A percentile compares a stretch with the other conserved stretches of the same genome.
These are phyloP conservation scores for Monosporascus sp. DNA, from an alignment of 2,329 filamentous ascomycete genomes.

Conservation along the genomic window DNA sequence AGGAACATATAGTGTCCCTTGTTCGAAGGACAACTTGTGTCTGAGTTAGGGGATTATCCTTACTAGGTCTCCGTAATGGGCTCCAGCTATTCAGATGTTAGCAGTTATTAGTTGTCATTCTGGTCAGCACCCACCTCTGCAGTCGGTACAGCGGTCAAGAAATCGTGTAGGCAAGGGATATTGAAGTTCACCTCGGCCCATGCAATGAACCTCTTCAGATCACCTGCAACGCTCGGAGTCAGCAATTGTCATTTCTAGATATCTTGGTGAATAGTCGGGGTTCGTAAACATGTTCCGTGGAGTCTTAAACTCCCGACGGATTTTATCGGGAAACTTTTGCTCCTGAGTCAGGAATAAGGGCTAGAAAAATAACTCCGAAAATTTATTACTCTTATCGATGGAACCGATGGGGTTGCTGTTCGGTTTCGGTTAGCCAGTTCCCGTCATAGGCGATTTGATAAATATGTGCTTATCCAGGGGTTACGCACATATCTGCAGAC, in stretches of 20 bases:
- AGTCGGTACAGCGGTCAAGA: conserved; percentile 58
- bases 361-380: too few species aligned
- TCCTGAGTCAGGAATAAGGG: neutral
- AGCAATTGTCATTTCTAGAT: neutral
- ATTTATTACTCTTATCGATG: conserved; percentile 45
- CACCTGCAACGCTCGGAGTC: conserved; percentile 23
- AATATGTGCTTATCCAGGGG: neutral
- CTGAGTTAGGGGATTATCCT: conserved; percentile 18
- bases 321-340: too few species aligned
- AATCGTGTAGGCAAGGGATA: conserved; percentile 60
- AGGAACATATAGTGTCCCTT: neutral
- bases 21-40: neutral
- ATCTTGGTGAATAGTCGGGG: too few species aligned
- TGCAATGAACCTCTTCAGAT: conserved; percentile 67
- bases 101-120: neutral
- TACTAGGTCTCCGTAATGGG: conserved; percentile 58
- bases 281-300: too few species aligned
- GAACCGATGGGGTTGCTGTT: conserved; percentile 60
- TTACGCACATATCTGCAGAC: neutral
- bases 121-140: conserved; percentile 36
- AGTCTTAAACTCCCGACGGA: too few species aligned
- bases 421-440: conserved; percentile 23
- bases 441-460: neutral
- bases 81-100: conserved; percentile 34
- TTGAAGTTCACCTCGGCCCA: conserved; percentile 56